Evolutionary conservation across 495 filamentous ascomycete genomes (phyloP).

Genomic region (Neurospora sp.): DNA sequence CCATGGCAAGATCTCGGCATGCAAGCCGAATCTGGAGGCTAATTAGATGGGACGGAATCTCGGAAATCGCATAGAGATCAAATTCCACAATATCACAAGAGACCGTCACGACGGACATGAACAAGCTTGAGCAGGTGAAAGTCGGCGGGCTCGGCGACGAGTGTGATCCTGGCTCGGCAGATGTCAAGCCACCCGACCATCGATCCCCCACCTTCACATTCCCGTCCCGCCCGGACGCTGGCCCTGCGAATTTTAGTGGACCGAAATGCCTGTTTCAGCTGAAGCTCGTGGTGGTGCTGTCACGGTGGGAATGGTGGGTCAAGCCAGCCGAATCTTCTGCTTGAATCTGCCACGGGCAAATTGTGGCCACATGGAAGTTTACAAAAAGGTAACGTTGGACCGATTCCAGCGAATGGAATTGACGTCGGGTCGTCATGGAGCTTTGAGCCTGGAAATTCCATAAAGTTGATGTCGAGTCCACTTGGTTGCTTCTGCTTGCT

Average conservation of each 20-base stretch:
- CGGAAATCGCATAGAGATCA: slow-evolving; percentile 3
- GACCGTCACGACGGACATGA: not conserved
- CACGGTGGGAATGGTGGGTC: not conserved
- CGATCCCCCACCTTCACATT: slow-evolving; percentile 1
- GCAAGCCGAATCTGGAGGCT: slow-evolving; percentile 1
- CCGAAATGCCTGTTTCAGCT: slow-evolving; percentile 5
- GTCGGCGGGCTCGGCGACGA: not conserved
- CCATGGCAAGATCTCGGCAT: slow-evolving; percentile 10
- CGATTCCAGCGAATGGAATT: not conserved
- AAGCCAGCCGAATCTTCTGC: not conserved
- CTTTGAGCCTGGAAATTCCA: not conserved
- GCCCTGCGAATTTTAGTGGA: slow-evolving; percentile 18
- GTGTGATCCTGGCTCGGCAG: slow-evolving; percentile 17
- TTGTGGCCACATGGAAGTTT: slow-evolving; percentile 26
- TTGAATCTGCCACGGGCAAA: slow-evolving; percentile 1
- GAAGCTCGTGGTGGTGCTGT: not conserved
- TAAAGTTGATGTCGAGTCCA: not conserved
- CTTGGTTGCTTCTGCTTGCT: not conserved
- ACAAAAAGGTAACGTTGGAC: slow-evolving; percentile 1
- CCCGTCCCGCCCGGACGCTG: slow-evolving; percentile 1
- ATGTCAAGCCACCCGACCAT: slow-evolving; percentile 15
- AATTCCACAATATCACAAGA: slow-evolving; percentile 4
- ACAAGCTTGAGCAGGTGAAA: not conserved
- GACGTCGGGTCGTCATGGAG: not conserved
- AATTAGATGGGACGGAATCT: not conserved